Base-by-base conservation (phyloP, 495 filamentous ascomycete species). In the Saxophila tyrrhenica region DNA sequence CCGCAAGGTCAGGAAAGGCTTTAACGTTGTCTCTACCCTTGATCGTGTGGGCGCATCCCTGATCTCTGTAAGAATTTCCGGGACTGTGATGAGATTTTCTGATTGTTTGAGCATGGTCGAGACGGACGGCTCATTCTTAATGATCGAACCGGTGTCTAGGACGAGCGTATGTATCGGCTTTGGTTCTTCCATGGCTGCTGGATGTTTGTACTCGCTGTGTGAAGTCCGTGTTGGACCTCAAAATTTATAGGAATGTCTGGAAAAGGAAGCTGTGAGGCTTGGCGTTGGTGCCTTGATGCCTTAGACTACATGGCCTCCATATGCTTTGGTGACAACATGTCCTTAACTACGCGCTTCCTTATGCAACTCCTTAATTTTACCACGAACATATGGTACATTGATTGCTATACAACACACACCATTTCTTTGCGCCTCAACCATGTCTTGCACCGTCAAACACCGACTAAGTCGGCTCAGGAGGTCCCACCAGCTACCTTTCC, bases 81-180 rank as follows among this genome's bases (percentile, higher is more conserved):
- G 89, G 2, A 92, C 84, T 11, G 89, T 96, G 63, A 89, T 79
- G 23, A 98, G 71, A 55, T 79, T 77, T 57, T 94, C 80, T 38
- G 86, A 82, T 64, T 85, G 80, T 41, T 75, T 72, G 44, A 95
- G 72, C 21, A 97, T 74, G 7, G 83, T 85, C 32, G 86, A 89
- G 35, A 91, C 78, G 23, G 83, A 69, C 43, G 89, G 87, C 58
- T 87, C 82, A 71, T 94, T 94, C 63, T 85, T 87, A 54, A 99
- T 82, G 55, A 99, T 84, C 1, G 91, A 89, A 47, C 89, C 89
- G 23, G 92, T 80, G 68, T 99, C 92, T 54, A 99, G 72, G 52
- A 97, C 77, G 39, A 99, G 78, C 13, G 86, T 85, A 72, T 94
- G 79, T 47, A 95, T 75, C 2, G 83, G 74, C 65, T 92, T 92